Evolutionary conservation across 2,329 filamentous ascomycete species (phyloP), one percentile per base, ranked within the genome.

Genomic region (Bipolaris gigantea): DNA sequence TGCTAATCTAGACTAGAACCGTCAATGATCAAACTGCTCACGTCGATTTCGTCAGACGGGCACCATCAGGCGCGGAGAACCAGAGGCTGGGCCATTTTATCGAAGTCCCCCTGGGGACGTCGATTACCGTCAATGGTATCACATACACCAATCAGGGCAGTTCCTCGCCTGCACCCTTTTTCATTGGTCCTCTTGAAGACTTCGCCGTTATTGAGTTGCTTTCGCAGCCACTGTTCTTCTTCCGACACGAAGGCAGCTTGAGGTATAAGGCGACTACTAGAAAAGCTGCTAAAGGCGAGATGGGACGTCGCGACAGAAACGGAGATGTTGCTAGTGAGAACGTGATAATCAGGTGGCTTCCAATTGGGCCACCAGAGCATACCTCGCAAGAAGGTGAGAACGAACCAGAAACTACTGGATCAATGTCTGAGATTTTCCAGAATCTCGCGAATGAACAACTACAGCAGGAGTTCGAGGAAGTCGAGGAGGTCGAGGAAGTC

Each of bases 121-220:
- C 18, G 15, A 53, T 66, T 15, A 60, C 53, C 1, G 57, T 69
- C 25, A 67, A 67, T 23, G 58, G 55, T 2, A 27, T 42, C n/a
- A 58, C 57, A 2, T 62, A 59, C 30, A 39, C 25, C 15, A 62
- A 64, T 36, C 38, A 51, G 11, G n/a, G n/a, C 16, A 39, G 23
- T 16, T 1, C 41, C 8, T 32, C 35, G 11, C 11, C 21, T 25
- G 10, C 39, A n/a, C 41, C 53, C 2, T 50, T 59, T 10, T 48
- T 54, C 11, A 62, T 65, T 38, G 61, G 65, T 13, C 63, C 66
- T 1, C 48, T 68, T 11, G 33, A 49, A n/a, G 23, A 34, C 5
- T 70, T 61, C 30, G 56, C 56, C 1, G 53, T 64, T 39, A 61
- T 70, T 18, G 64, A 68, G 42, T 34, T 65, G 11, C 45, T 62